These are phyloP conservation scores for Ceratopteris richardii DNA, from an alignment of 75 land plant species.

Conservation along the genomic window DNA sequence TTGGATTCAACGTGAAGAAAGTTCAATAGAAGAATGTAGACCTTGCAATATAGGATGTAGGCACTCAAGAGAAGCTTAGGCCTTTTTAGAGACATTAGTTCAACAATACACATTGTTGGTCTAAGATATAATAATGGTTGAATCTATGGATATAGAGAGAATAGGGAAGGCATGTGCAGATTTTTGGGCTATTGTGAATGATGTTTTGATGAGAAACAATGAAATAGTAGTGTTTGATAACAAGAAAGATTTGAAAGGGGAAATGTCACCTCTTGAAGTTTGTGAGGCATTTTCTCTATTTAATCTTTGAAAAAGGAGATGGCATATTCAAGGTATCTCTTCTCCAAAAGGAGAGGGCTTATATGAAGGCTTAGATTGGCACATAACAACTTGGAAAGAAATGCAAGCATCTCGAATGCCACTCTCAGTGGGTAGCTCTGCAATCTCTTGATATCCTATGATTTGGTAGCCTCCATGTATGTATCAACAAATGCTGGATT, in stretches of 20 bases:
- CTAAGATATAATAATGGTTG: too few relatives aligned
- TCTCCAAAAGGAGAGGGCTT: conserved; percentile 91
- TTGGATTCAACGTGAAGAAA: too few relatives aligned
- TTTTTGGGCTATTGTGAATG: conserved; percentile 75
- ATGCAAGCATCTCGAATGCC: conserved; percentile 66
- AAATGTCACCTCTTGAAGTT: conserved; percentile 86
- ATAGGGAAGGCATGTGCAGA: too few relatives aligned
- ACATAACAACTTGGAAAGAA: conserved; percentile 66
- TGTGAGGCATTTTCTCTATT: conserved; percentile 81
- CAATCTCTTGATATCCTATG: not conserved
- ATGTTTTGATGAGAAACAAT: conserved; percentile 94
- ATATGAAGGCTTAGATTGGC: conserved; percentile 95
- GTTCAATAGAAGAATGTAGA: too few relatives aligned
- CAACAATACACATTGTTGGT: too few relatives aligned
- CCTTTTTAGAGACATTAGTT: too few relatives aligned
- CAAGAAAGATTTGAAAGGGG: conserved; percentile 96
- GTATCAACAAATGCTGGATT: too few relatives aligned
- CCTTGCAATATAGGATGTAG: too few relatives aligned
- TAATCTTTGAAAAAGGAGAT: conserved; percentile 65
- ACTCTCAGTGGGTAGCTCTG: conserved; percentile 49
- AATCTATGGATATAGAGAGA: too few relatives aligned
- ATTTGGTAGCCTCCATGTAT: too few relatives aligned
- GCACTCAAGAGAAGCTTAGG: too few relatives aligned
- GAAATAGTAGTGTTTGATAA: conserved; percentile 94
- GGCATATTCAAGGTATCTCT: conserved; percentile 97